Evolutionary conservation across 75 land plant species (phyloP).

Genomic region (Larix kaempferi): DNA sequence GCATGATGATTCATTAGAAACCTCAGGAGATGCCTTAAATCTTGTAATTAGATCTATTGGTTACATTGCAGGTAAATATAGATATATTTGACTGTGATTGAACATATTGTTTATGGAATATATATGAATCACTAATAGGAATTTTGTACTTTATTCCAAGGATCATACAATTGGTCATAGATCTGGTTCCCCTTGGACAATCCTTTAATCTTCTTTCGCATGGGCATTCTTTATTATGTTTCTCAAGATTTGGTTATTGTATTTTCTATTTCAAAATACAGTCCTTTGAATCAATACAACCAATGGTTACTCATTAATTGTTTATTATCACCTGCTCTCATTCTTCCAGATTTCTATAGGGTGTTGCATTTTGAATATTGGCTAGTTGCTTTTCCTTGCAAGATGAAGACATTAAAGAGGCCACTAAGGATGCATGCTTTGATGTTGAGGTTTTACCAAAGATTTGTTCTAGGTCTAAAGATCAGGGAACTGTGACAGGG

Average conservation of each 20-base stretch:
- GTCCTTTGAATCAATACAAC: not conserved
- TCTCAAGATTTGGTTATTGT: not conserved
- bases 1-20: no score
- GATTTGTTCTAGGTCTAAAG: constrained; percentile 15
- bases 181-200: not conserved
- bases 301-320: not conserved
- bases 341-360: not conserved
- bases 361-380: not conserved
- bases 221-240: not conserved
- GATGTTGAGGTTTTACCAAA: constrained; percentile 80
- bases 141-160: not conserved
- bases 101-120: no score
- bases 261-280: not conserved
- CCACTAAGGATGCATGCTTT: constrained; percentile 94
- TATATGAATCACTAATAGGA: no score
- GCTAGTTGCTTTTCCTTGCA: constrained; percentile 14
- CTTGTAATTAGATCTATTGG: no score
- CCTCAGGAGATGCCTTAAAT: no score
- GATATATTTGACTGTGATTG: no score
- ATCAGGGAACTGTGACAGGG: constrained; percentile 43
- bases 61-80: no score
- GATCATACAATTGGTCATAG: not conserved
- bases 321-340: not conserved
- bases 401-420: constrained; percentile 81
- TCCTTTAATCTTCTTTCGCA: not conserved